Evolutionary conservation across 768 basidiomycete genomes (phyloP).

Genomic region (Auricularia sp.): DNA sequence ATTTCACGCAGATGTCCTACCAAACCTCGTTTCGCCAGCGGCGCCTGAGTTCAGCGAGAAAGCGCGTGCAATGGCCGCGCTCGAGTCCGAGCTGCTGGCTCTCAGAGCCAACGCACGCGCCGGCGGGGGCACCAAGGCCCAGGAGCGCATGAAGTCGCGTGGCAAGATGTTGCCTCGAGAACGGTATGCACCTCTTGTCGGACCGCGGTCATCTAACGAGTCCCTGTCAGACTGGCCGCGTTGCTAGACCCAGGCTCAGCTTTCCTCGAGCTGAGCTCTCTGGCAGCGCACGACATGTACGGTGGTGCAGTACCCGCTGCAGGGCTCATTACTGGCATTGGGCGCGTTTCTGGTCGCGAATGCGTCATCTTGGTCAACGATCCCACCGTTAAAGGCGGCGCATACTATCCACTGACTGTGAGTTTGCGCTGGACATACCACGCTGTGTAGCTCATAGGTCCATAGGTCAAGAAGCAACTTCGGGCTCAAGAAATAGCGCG

Average conservation of each 20-base stretch:
- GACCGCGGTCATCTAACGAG: neutral
- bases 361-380: slow-evolving; percentile 92
- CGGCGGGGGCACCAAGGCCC: slow-evolving; percentile 69
- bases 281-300: slow-evolving; percentile 86
- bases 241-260: slow-evolving; percentile 81
- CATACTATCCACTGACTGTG: slow-evolving; percentile 82
- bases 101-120: slow-evolving; percentile 48
- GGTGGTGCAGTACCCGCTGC: slow-evolving; percentile 68
- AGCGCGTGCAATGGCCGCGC: slow-evolving; percentile 54
- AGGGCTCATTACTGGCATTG: slow-evolving; percentile 82
- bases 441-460: neutral
- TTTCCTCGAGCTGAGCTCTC: slow-evolving; percentile 77
- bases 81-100: slow-evolving; percentile 53
- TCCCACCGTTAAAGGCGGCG: slow-evolving; percentile 86
- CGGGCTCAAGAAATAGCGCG: slow-evolving; percentile 91
- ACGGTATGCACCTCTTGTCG: slow-evolving; percentile 38
- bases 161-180: slow-evolving; percentile 80
- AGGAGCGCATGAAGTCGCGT: slow-evolving; percentile 60
- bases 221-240: slow-evolving; percentile 44
- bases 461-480: slow-evolving; percentile 85
- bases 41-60: slow-evolving; percentile 65
- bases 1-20: slow-evolving; percentile 67
- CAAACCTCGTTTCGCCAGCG: slow-evolving; percentile 56
- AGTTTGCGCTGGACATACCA: slow-evolving; percentile 9
- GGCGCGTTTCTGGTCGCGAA: slow-evolving; percentile 67